Evolutionary conservation across 2,329 filamentous ascomycete genomes (phyloP).

Genomic region (Aspergillus tubingensis): DNA sequence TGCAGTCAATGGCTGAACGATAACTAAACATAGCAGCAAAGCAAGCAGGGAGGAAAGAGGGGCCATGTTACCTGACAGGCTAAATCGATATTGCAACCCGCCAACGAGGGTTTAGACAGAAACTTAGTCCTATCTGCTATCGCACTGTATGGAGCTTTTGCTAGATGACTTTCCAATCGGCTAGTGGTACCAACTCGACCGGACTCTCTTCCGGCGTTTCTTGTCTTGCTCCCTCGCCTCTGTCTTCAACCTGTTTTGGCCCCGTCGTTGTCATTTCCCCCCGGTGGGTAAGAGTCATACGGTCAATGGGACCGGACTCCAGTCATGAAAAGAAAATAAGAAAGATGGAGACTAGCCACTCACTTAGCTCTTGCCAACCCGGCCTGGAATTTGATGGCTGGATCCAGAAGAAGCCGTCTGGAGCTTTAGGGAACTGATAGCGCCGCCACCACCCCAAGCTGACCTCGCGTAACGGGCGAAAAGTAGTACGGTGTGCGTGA

Average conservation of each 20-base stretch:
- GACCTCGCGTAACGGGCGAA: slow-evolving; percentile 12
- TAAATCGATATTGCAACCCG: background rate
- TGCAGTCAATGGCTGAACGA: background rate
- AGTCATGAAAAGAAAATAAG: background rate
- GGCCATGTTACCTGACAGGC: background rate
- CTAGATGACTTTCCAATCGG: slow-evolving; percentile 8
- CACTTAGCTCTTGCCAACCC: background rate
- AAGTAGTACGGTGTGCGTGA: slow-evolving; percentile 18
- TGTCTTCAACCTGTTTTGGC: background rate
- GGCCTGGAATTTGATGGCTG: slow-evolving; percentile 6
- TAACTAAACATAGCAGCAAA: slow-evolving; percentile 2
- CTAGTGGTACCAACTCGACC: slow-evolving; percentile 23
- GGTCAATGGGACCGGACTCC: background rate
- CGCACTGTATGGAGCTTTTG: background rate
- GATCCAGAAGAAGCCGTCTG: slow-evolving; percentile 12
- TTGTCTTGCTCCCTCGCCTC: background rate
- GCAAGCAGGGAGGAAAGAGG: background rate
- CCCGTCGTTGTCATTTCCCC: background rate
- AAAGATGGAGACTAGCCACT: background rate
- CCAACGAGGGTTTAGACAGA: background rate
- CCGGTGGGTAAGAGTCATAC: slow-evolving; percentile 1
- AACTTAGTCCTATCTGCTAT: background rate
- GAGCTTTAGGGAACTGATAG: slow-evolving; percentile 24
- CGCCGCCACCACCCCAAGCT: slow-evolving; percentile 25
- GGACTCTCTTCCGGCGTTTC: background rate